Evolutionary conservation across 805 yeast species (phyloP).

Genomic region (Lachancea dasiensis): DNA sequence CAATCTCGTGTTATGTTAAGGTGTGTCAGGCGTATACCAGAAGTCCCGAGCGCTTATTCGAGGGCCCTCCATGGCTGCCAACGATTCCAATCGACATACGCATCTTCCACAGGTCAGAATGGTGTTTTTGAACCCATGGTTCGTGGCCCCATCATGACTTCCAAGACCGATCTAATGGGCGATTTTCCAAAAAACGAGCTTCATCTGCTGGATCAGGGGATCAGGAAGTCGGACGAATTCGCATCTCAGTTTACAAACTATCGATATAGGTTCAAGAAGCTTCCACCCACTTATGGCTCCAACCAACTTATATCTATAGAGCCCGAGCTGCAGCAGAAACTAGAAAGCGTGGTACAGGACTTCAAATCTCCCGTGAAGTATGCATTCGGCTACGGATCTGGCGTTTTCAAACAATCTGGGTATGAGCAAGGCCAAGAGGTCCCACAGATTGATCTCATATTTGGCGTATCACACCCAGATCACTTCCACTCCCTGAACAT

Average conservation of each 20-base stretch:
- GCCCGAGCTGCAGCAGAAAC: conserved; percentile 37
- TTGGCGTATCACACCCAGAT: conserved; percentile 67
- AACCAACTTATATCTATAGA: conserved; percentile 52
- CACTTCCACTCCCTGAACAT: conserved; percentile 76
- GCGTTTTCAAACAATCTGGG: conserved; percentile 77
- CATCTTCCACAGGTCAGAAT: not conserved
- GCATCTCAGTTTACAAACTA: conserved; percentile 26
- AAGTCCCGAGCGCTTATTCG: not conserved
- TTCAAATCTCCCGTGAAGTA: conserved; percentile 70
- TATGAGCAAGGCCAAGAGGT: conserved; percentile 34
- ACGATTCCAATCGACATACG: conserved; percentile 2
- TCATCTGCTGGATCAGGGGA: conserved; percentile 23
- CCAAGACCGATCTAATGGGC: not conserved
- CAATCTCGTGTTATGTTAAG: not conserved
- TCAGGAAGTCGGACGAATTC: conserved; percentile 21
- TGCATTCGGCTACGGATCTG: conserved; percentile 93
- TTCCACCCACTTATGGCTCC: conserved; percentile 53
- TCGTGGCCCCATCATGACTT: conserved; percentile 5
- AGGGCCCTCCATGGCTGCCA: not conserved
- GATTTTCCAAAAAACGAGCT: conserved; percentile 12
- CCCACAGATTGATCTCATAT: conserved; percentile 81
- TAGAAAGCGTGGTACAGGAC: conserved; percentile 45
- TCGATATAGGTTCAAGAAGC: conserved; percentile 32
- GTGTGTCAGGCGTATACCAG: not conserved
- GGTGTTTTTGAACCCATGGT: conserved; percentile 3